Percentiles rank a stretch among this genome's conserved stretches.
phyloP scores from a whole-genome alignment of 1,139 yeast genomes.

The Blastobotrys malaysiensis region DNA sequence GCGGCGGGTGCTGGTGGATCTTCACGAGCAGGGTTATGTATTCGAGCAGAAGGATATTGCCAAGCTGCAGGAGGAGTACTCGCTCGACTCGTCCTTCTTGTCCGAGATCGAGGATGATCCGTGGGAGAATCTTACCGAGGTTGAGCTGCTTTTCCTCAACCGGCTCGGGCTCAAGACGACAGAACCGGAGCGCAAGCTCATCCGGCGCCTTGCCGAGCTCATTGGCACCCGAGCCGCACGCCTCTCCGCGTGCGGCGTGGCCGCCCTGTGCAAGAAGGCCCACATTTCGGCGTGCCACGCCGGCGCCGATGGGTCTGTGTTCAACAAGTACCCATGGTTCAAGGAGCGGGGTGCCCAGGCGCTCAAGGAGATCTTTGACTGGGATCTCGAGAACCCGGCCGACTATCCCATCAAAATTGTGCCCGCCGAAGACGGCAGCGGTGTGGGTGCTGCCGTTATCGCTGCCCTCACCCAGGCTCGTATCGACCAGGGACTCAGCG shows the following conservation, averaged over 20 bases:
- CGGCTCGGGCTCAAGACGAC: slow-evolving; percentile 62
- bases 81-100: slow-evolving; percentile 86
- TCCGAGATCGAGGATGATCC: slow-evolving; percentile 87
- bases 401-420: slow-evolving; percentile 77
- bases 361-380: slow-evolving; percentile 81
- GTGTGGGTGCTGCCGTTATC: slow-evolving; percentile 96
- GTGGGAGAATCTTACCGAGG: slow-evolving; percentile 75
- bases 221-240: slow-evolving; percentile 93
- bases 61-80: slow-evolving; percentile 54
- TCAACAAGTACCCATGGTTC: slow-evolving; percentile 88
- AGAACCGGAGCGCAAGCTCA: slow-evolving; percentile 70
- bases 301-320: slow-evolving; percentile 97
- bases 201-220: slow-evolving; percentile 78
- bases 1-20: slow-evolving; percentile 73
- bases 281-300: slow-evolving; percentile 72
- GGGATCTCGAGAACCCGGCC: slow-evolving; percentile 48
- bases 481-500: slow-evolving; percentile 62
- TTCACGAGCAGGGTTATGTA: slow-evolving; percentile 56
- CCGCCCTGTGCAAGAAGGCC: slow-evolving; percentile 89
- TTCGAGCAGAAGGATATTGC: slow-evolving; percentile 65
- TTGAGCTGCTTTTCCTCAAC: slow-evolving; percentile 56
- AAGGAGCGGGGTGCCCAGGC: slow-evolving; percentile 85
- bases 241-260: slow-evolving; percentile 90
- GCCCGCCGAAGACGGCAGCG: slow-evolving; percentile 96
- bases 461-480: slow-evolving; percentile 89